Evolutionary conservation across 176 grass and related monocot species (phyloP).

Genomic region (Themeda triandra): DNA sequence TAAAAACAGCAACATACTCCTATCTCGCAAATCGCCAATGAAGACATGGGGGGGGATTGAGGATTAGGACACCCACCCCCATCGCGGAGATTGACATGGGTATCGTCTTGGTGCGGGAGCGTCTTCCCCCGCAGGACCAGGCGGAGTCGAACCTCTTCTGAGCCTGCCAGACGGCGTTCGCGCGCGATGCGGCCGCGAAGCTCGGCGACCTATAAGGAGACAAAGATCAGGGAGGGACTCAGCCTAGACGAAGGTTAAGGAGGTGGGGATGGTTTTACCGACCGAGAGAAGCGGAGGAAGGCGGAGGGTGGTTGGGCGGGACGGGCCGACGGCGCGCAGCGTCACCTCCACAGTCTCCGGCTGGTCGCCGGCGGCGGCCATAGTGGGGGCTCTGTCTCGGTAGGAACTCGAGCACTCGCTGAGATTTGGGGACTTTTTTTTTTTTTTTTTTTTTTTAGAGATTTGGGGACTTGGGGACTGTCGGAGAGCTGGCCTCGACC

Average conservation of each 20-base stretch:
- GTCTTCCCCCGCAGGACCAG: constrained; percentile 61
- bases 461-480: no score
- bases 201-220: constrained; percentile 49
- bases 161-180: constrained; percentile 33
- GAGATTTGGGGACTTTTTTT: no score
- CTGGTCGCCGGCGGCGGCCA: constrained; percentile 27
- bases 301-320: constrained; percentile 47
- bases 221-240: not conserved
- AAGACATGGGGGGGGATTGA: not conserved
- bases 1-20: not conserved
- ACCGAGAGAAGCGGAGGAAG: constrained; percentile 58
- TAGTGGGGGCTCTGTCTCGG: not conserved
- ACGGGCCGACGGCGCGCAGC: constrained; percentile 56
- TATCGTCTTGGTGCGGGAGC: constrained; percentile 49
- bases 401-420: not conserved
- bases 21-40: not conserved
- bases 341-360: constrained; percentile 54
- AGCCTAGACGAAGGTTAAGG: not conserved
- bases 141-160: constrained; percentile 54
- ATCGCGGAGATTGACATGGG: constrained; percentile 32
- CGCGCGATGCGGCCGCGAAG: constrained; percentile 51
- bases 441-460: no score
- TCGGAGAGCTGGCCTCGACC: no score
- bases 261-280: constrained; percentile 4
- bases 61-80: constrained; percentile 42